phyloP scores from a whole-genome alignment of 106 monocot species.

The Gastrodia elata region DNA sequence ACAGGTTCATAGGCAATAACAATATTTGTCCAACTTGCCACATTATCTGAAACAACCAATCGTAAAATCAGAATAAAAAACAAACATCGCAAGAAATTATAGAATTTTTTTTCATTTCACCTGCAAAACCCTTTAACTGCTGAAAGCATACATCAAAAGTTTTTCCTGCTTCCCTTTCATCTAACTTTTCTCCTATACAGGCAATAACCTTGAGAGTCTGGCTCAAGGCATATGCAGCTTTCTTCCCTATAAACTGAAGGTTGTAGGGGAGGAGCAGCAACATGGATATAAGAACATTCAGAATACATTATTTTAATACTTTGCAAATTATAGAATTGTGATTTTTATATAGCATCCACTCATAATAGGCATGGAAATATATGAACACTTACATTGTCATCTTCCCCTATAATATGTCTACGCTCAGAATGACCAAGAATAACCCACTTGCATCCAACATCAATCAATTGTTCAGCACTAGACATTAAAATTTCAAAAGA shows the following conservation, averaged over 20 bases:
- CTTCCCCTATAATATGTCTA: conserved; percentile 85
- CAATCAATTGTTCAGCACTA: conserved; percentile 89
- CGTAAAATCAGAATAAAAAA: background rate
- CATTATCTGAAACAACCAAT: conserved; percentile 34
- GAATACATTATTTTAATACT: background rate
- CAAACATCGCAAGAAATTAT: background rate
- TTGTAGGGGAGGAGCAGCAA: no score
- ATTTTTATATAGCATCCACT: background rate
- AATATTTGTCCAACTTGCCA: conserved; percentile 70
- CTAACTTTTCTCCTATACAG: conserved; percentile 90
- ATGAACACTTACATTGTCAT: conserved; percentile 51
- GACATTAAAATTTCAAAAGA: conserved; percentile 9
- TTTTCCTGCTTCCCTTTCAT: conserved; percentile 97
- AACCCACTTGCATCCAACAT: conserved; percentile 94
- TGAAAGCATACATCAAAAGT: conserved; percentile 93
- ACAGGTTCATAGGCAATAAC: conserved; percentile 99
- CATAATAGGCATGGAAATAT: background rate
- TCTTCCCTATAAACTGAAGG: conserved; percentile 94
- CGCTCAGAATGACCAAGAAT: conserved; percentile 98
- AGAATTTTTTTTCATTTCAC: conserved; percentile 16
- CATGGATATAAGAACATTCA: background rate
- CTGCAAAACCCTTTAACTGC: conserved; percentile 93
- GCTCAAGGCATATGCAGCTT: conserved; percentile 96
- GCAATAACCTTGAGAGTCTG: conserved; percentile 89
- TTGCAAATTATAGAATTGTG: background rate